A percentile compares a stretch with the other conserved stretches of the same genome.
Evolutionary conservation across 257 asterid species (phyloP).

Genomic region (Verbascum thapsus): DNA sequence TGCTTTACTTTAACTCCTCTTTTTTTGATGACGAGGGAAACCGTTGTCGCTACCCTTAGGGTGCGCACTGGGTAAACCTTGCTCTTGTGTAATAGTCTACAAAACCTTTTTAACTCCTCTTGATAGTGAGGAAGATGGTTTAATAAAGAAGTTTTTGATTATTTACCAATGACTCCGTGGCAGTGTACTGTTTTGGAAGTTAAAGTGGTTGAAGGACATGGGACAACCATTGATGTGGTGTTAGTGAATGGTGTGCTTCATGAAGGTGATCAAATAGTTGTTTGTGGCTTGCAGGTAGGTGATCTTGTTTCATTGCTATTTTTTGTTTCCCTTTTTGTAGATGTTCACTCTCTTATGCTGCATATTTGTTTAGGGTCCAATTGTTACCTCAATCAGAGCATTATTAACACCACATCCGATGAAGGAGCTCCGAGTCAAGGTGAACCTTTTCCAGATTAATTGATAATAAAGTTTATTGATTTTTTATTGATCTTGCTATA

Average conservation of each 20-base stretch:
- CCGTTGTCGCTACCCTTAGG: too few relatives aligned
- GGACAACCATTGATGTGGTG: slow-evolving; percentile 95
- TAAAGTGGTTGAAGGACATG: slow-evolving; percentile 96
- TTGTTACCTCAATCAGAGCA: slow-evolving; percentile 86
- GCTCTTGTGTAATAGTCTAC: too few relatives aligned
- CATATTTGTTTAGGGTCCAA: slow-evolving; percentile 64
- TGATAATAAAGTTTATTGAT: slow-evolving; percentile 6
- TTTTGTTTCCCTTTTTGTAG: slow-evolving; percentile 15
- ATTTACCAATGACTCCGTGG: slow-evolving; percentile 34
- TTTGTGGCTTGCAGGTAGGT: slow-evolving; percentile 92
- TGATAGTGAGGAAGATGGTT: slow-evolving; percentile 19
- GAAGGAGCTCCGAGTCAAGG: slow-evolving; percentile 99
- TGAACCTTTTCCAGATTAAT: slow-evolving; percentile 31
- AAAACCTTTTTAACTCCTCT: slow-evolving; percentile 24
- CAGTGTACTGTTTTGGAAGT: slow-evolving; percentile 99
- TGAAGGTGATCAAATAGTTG: slow-evolving; percentile 96
- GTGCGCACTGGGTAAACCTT: too few relatives aligned
- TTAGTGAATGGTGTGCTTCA: slow-evolving; percentile 95
- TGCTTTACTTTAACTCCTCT: slow-evolving; percentile 32
- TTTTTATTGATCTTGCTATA: not conserved
- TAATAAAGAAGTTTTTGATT: slow-evolving; percentile 13
- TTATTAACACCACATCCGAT: slow-evolving; percentile 96
- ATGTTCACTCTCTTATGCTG: slow-evolving; percentile 16
- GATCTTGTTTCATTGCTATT: slow-evolving; percentile 23
- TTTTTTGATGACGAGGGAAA: too few relatives aligned